These are phyloP conservation scores for Rhynchospora tenuis DNA, from an alignment of 176 grass and related monocot genomes.

Conservation along the genomic window DNA sequence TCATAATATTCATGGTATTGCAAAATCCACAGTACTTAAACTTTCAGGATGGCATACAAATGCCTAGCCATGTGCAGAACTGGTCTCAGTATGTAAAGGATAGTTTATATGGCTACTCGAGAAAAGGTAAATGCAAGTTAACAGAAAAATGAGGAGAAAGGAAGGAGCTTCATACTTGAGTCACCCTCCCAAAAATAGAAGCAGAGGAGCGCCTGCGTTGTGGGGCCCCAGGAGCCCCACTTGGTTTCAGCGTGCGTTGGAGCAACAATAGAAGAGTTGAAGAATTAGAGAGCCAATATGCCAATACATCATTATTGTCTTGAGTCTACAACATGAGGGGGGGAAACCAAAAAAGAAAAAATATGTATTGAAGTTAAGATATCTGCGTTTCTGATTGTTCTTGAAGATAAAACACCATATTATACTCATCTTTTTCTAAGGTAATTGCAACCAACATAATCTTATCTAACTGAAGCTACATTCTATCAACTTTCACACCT, in stretches of 20 bases:
- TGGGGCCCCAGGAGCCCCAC: slow-evolving; percentile 87
- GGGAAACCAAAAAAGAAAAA: slow-evolving; percentile 14
- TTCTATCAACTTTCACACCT: neutral
- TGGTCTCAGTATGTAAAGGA: neutral
- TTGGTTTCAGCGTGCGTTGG: slow-evolving; percentile 88
- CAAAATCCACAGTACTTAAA: neutral
- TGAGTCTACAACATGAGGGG: slow-evolving; percentile 65
- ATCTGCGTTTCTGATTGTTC: neutral
- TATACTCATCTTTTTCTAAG: neutral
- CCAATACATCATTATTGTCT: slow-evolving; percentile 90
- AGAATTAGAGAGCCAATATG: slow-evolving; percentile 98
- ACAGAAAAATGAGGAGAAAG: slow-evolving; percentile 6
- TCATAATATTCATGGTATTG: neutral
- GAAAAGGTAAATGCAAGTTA: neutral
- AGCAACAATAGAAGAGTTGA: slow-evolving; percentile 84
- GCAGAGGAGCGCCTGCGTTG: slow-evolving; percentile 84
- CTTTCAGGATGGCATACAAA: neutral
- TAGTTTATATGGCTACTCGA: neutral
- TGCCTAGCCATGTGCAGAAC: neutral
- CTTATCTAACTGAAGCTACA: neutral
- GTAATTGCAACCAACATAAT: neutral
- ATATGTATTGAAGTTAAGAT: neutral
- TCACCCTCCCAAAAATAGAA: slow-evolving; percentile 97
- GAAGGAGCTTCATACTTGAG: slow-evolving; percentile 47
- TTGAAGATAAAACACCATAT: slow-evolving; percentile 7